Evolutionary conservation across 2,329 filamentous ascomycete genomes (phyloP).

Genomic region (Cordyceps cateniannulata): DNA sequence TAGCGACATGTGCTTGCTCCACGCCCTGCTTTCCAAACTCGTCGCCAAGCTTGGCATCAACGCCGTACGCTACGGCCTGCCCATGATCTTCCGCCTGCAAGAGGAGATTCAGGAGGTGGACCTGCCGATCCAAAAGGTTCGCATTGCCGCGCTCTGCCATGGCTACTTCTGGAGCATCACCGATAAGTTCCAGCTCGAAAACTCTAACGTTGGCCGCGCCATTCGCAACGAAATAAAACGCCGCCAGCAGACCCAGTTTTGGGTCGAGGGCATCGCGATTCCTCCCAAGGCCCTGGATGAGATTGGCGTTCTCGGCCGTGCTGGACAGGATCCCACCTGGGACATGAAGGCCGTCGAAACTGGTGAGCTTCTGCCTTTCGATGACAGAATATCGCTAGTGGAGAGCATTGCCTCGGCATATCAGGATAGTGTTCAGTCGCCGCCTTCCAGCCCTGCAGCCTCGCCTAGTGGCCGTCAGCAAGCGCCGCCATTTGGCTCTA

Average conservation of each 20-base stretch:
- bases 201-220: constrained; percentile 59
- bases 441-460: constrained; percentile 60
- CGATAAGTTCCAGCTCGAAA: constrained; percentile 71
- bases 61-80: constrained; percentile 67
- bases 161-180: constrained; percentile 81
- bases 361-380: constrained; percentile 66
- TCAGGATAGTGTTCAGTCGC: constrained; percentile 52
- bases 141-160: constrained; percentile 76
- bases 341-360: constrained; percentile 49
- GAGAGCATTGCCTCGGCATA: constrained; percentile 70
- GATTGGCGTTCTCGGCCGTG: constrained; percentile 48
- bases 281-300: constrained; percentile 60
- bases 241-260: constrained; percentile 67
- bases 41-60: constrained; percentile 76
- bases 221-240: constrained; percentile 72
- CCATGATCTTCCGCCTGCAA: constrained; percentile 84
- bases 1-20: constrained; percentile 67
- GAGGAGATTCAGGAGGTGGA: constrained; percentile 69
- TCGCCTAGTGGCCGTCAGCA: constrained; percentile 57
- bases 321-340: constrained; percentile 37
- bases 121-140: constrained; percentile 64
- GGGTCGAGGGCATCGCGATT: constrained; percentile 67
- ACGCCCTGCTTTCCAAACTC: constrained; percentile 69
- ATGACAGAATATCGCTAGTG: constrained; percentile 64
- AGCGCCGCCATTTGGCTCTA: constrained; percentile 54